phyloP scores from a whole-genome alignment of 2,329 filamentous ascomycete genomes.

The Aspergillus neotritici region DNA sequence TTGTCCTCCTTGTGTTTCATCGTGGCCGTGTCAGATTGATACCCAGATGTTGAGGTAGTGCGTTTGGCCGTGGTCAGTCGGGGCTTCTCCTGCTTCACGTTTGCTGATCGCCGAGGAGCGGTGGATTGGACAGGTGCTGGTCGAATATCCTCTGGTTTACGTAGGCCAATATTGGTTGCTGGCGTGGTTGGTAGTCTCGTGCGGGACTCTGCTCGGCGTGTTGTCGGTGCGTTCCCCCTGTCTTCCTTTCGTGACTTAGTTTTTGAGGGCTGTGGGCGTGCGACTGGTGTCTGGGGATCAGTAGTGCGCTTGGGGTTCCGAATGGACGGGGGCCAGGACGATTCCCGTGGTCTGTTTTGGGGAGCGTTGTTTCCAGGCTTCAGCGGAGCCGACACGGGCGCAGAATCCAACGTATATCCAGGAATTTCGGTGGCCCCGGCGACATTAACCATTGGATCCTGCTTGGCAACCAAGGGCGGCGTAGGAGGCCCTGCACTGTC shows the following conservation, averaged over 20 bases:
- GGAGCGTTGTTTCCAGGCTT: conserved; percentile 3
- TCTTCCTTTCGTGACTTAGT: too few relatives aligned
- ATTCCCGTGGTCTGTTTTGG: background rate
- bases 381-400: conserved; percentile 2
- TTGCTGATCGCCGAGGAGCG: conserved; percentile 15
- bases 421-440: conserved; percentile 3
- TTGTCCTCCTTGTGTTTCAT: background rate
- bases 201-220: too few relatives aligned
- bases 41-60: conserved; percentile 14
- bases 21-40: conserved; percentile 20
- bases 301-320: too few relatives aligned
- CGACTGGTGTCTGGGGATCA: too few relatives aligned
- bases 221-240: too few relatives aligned
- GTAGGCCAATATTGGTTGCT: too few relatives aligned
- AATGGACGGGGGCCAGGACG: too few relatives aligned
- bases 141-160: too few relatives aligned
- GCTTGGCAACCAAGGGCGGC: conserved; percentile 16
- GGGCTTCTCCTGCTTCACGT: conserved; percentile 12
- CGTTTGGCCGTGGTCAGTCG: conserved; percentile 6
- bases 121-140: background rate
- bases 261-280: too few relatives aligned
- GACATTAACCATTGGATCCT: conserved; percentile 14
- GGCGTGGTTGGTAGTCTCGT: too few relatives aligned
- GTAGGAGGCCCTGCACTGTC: conserved; percentile 24
- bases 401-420: background rate